Percentiles rank a stretch among this genome's conserved stretches.
These are phyloP conservation scores for Dovyalis caffra DNA, from an alignment of 345 rosid genomes.

Conservation along the genomic window DNA sequence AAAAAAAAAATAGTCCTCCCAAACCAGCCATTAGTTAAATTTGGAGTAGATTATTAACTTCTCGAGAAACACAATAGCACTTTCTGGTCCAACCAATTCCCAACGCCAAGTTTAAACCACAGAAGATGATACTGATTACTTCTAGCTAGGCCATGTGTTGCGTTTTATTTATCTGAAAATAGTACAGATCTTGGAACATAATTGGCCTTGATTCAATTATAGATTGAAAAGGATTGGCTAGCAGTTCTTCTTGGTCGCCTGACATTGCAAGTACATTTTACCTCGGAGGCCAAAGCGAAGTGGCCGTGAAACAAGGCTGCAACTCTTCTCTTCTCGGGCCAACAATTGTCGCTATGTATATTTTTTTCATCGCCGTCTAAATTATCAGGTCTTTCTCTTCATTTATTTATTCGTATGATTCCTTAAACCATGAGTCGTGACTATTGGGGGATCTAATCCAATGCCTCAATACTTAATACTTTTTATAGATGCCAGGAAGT, in stretches of 20 bases:
- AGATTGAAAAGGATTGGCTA: not conserved
- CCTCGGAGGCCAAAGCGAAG: not conserved
- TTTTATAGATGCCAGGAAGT: too few relatives aligned
- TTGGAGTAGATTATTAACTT: not conserved
- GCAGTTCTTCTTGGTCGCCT: not conserved
- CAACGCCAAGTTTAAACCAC: not conserved
- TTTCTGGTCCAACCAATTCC: not conserved
- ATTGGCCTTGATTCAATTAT: not conserved
- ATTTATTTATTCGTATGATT: too few relatives aligned
- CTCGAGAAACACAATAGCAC: not conserved
- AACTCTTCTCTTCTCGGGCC: constrained; percentile 16
- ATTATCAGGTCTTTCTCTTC: not conserved
- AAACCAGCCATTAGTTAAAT: not conserved
- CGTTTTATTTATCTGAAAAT: not conserved
- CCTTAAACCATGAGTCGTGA: too few relatives aligned
- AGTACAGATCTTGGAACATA: not conserved
- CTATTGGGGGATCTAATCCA: too few relatives aligned
- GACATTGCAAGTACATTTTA: constrained; percentile 6
- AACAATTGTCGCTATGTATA: not conserved
- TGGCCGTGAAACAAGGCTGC: constrained; percentile 7
- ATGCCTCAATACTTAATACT: too few relatives aligned
- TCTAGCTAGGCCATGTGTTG: not conserved
- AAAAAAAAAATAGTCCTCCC: not conserved
- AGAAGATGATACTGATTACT: not conserved
- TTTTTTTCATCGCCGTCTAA: not conserved